These are phyloP conservation scores for Monilinia aucupariae DNA, from an alignment of 2,329 filamentous ascomycete genomes.

Conservation along the genomic window DNA sequence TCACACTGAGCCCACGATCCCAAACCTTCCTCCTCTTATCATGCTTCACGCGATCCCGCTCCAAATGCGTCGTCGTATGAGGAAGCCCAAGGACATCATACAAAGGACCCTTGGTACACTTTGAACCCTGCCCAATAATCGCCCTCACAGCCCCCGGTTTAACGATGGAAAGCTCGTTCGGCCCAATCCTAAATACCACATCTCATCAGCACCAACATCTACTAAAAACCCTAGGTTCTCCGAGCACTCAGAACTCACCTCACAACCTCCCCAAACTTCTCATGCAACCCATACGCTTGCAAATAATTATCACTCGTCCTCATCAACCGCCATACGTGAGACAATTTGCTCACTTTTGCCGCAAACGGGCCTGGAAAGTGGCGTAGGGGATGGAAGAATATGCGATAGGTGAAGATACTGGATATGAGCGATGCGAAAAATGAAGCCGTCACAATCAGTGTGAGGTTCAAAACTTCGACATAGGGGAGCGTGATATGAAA, in stretches of 20 bases:
- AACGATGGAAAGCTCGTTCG: slow-evolving; percentile 23
- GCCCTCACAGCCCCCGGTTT: slow-evolving; percentile 23
- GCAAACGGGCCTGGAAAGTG: slow-evolving; percentile 30
- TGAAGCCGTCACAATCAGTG: not conserved
- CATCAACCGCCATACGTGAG: slow-evolving; percentile 18
- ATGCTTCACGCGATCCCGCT: slow-evolving; percentile 23
- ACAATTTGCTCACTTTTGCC: slow-evolving; percentile 26
- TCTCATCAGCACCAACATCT: not conserved
- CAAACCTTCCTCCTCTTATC: slow-evolving; percentile 27
- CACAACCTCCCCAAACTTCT: slow-evolving; percentile 28
- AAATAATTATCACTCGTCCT: slow-evolving; percentile 19
- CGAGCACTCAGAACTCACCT: slow-evolving; percentile 5
- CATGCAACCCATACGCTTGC: slow-evolving; percentile 20
- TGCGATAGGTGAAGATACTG: slow-evolving; percentile 50
- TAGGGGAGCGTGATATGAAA: not conserved
- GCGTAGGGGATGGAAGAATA: slow-evolving; percentile 40
- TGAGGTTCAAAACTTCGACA: not conserved
- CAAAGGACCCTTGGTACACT: slow-evolving; percentile 25
- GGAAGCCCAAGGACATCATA: slow-evolving; percentile 25
- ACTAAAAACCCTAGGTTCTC: not conserved
- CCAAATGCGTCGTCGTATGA: slow-evolving; percentile 18
- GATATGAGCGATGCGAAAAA: not conserved
- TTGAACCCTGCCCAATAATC: slow-evolving; percentile 21
- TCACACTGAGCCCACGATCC: slow-evolving; percentile 23
- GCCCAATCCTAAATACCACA: slow-evolving; percentile 16